Evolutionary conservation across 306 rosid genomes (phyloP), one percentile per base, ranked within the genome.

Genomic region (Lathyrus tuberosus): DNA sequence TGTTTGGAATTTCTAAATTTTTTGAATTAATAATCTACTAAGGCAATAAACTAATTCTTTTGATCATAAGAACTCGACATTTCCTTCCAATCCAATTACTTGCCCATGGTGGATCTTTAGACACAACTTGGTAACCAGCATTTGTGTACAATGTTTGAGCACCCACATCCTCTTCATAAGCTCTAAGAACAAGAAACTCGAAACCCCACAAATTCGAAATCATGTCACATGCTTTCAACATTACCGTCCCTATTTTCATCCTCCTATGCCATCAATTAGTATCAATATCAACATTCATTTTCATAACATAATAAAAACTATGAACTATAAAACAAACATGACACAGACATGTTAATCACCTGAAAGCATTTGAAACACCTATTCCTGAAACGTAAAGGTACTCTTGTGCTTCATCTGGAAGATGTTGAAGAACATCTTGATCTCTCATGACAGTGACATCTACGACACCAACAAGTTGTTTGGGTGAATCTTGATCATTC

Each of bases 31-130:
- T 7, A 53, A 20, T 76, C 17, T 63, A 56, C 9, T 58, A 20
- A 31, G 64, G 10, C 15, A 70, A 64, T 48, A 48, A 51, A 38
- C 46, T 72, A 67, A 84, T 69, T 48, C 43, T 69, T 75, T 87
- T 92, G 49, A 86, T 69, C 98, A 93, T 79, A 52, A 91, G 86
- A 78, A 90, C 85, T 16, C 96, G 92, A 10, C 89, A 86, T 78
- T 90, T 93, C 71, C 82, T 84, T 76, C 96, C 98, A 44, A 93
- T 78, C 98, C 98, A 93, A 69, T 89, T 74, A 54, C 86, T 80
- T 74, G 81, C 42, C 97, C 97, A 93, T 37, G 84, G 86, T 5
- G 98, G 90, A 78, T 90, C 96, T 61, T 81, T 79, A 0, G 88
- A 86, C 13, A 86, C 86, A 57, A 90, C 86, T 38, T 35, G 28